Conservation (phyloP, 805 yeast genomes). For the Metschnikowia santaceciliae region DNA sequence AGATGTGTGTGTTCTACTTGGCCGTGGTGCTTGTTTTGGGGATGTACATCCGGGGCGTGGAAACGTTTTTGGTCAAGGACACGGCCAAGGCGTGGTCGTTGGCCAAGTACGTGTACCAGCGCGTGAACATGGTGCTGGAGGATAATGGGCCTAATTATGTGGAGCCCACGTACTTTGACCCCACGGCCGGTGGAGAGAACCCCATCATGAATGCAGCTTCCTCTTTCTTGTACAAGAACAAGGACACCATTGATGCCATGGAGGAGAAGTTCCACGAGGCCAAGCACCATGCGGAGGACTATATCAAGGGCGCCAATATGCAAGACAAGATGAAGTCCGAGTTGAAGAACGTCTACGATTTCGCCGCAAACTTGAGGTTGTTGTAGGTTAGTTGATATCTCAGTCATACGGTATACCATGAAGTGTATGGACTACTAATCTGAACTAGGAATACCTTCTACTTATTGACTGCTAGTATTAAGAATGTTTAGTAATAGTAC, state of each 20-base stretch:
- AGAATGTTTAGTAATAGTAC: too few relatives aligned
- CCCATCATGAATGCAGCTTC: not conserved
- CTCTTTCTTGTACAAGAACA: not conserved
- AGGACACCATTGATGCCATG: not conserved
- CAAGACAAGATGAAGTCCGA: slow-evolving; percentile 1
- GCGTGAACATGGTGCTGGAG: too few relatives aligned
- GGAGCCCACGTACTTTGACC: not conserved
- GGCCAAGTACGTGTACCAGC: not conserved
- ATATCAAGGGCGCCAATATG: not conserved
- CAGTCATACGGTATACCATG: too few relatives aligned
- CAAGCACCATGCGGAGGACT: not conserved
- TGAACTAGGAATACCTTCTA: too few relatives aligned
- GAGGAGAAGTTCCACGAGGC: not conserved
- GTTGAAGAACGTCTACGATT: not conserved
- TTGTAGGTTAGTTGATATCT: not conserved
- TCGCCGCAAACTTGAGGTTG: not conserved
- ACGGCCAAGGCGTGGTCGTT: not conserved
- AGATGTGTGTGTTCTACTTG: slow-evolving; percentile 4
- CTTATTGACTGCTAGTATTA: too few relatives aligned
- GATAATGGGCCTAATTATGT: too few relatives aligned
- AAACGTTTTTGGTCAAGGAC: slow-evolving; percentile 10
- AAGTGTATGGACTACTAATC: too few relatives aligned
- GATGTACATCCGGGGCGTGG: slow-evolving; percentile 12
- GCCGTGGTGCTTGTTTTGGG: not conserved
- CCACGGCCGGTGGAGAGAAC: not conserved